Conservation (phyloP, 2,329 filamentous ascomycete species). For the Biscogniauxia mediterranea region DNA sequence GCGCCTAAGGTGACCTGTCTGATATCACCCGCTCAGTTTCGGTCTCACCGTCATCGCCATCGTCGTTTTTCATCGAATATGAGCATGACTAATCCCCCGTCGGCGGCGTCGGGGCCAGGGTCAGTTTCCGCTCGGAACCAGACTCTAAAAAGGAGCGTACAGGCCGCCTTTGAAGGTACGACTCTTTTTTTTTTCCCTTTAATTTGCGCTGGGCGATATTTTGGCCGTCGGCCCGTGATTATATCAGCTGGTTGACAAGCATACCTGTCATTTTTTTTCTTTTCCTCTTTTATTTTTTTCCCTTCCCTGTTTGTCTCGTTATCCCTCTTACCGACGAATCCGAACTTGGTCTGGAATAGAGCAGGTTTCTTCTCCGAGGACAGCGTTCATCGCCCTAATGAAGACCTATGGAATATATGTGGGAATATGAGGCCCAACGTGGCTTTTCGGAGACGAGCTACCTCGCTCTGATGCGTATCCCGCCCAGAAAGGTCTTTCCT, state of each 20-base stretch:
- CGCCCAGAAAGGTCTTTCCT: conserved; percentile 12
- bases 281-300: conserved; percentile 14
- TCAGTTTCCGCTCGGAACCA: conserved; percentile 46
- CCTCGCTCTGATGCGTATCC: conserved; percentile 11
- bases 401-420: not conserved
- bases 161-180: conserved; percentile 61
- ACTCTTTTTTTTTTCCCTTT: conserved; percentile 7
- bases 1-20: conserved; percentile 17
- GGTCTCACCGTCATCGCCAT: too few species aligned
- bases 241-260: conserved; percentile 2
- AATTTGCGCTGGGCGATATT: too few species aligned
- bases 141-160: conserved; percentile 56
- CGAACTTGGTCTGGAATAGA: too few species aligned
- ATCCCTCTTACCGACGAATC: too few species aligned
- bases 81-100: conserved; percentile 55
- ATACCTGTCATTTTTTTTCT: conserved; percentile 16
- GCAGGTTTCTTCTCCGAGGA: too few species aligned
- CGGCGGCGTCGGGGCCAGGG: conserved; percentile 47
- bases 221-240: not conserved
- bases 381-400: too few species aligned
- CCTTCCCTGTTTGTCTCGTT: not conserved
- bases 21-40: conserved; percentile 17
- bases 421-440: not conserved
- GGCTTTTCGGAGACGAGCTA: not conserved
- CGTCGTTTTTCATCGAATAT: conserved; percentile 30